Evolutionary conservation across 2,329 filamentous ascomycete species (phyloP).

Genomic region (Fusarium anguioides): DNA sequence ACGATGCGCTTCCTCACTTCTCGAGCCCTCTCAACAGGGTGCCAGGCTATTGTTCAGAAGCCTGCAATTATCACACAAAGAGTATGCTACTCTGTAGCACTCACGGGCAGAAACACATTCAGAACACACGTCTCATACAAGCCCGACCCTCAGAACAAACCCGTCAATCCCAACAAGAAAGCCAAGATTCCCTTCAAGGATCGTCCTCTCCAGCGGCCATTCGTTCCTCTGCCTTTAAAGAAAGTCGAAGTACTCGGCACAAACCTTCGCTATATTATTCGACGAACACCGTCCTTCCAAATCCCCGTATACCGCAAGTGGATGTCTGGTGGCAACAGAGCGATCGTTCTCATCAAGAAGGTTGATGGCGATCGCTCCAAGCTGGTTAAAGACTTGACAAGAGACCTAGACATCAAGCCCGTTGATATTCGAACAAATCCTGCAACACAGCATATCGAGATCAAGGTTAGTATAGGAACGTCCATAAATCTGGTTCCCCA

Average conservation of each 20-base stretch:
- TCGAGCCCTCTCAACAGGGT: slow-evolving; percentile 41
- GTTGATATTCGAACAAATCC: slow-evolving; percentile 65
- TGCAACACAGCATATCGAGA: slow-evolving; percentile 77
- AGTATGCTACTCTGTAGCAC: slow-evolving; percentile 32
- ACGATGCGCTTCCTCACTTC: slow-evolving; percentile 46
- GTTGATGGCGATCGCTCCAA: slow-evolving; percentile 77
- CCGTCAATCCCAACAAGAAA: slow-evolving; percentile 42
- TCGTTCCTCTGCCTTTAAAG: slow-evolving; percentile 48
- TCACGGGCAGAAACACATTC: slow-evolving; percentile 35
- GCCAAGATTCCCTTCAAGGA: slow-evolving; percentile 43
- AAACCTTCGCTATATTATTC: slow-evolving; percentile 72
- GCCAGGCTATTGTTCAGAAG: slow-evolving; percentile 25
- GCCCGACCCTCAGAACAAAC: slow-evolving; percentile 34
- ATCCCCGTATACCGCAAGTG: slow-evolving; percentile 80
- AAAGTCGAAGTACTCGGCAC: slow-evolving; percentile 46
- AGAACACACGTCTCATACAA: slow-evolving; percentile 40
- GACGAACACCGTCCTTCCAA: slow-evolving; percentile 75
- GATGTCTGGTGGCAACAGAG: slow-evolving; percentile 81
- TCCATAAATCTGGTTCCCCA: not conserved
- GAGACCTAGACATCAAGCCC: slow-evolving; percentile 66
- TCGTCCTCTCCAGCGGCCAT: slow-evolving; percentile 42
- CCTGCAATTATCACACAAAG: slow-evolving; percentile 22
- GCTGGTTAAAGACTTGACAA: slow-evolving; percentile 72
- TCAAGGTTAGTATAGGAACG: slow-evolving; percentile 71
- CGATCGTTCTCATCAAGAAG: slow-evolving; percentile 80